Conservation (phyloP, 2,329 filamentous ascomycete genomes). For the Botryotinia calthae region DNA sequence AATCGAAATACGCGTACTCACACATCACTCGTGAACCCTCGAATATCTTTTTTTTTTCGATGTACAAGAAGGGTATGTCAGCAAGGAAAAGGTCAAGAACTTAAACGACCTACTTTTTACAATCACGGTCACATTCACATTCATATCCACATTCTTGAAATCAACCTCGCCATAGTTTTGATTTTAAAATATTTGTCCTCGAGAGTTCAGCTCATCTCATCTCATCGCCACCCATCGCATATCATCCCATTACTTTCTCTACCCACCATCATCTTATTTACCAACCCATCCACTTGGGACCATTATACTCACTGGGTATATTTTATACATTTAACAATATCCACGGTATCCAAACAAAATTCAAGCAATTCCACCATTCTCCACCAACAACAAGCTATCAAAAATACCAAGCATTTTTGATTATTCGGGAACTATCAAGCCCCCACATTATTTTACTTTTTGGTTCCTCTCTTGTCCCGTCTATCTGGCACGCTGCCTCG, state of each 20-base stretch:
- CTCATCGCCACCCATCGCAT: background rate
- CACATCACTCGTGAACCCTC: background rate
- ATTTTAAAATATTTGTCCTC: background rate
- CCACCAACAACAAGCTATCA: conserved; percentile 1
- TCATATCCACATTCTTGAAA: background rate
- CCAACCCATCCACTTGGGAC: background rate
- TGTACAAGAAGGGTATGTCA: background rate
- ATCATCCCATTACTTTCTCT: background rate
- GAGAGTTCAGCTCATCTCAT: background rate
- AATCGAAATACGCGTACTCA: conserved; percentile 2
- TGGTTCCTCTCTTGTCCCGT: conserved; percentile 1
- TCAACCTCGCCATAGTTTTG: background rate
- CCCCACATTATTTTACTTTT: conserved; percentile 14
- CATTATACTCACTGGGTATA: background rate
- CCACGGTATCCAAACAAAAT: conserved; percentile 7
- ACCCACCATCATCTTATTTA: background rate
- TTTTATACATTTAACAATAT: background rate
- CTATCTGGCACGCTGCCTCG: conserved; percentile 18
- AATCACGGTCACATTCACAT: background rate
- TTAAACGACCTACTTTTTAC: background rate
- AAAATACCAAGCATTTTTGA: background rate
- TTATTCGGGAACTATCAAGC: background rate
- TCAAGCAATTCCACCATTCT: background rate
- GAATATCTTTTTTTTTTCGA: background rate
- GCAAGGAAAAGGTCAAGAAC: background rate